phyloP scores from a whole-genome alignment of 2,329 filamentous ascomycete genomes.

The Cadophora malorum region DNA sequence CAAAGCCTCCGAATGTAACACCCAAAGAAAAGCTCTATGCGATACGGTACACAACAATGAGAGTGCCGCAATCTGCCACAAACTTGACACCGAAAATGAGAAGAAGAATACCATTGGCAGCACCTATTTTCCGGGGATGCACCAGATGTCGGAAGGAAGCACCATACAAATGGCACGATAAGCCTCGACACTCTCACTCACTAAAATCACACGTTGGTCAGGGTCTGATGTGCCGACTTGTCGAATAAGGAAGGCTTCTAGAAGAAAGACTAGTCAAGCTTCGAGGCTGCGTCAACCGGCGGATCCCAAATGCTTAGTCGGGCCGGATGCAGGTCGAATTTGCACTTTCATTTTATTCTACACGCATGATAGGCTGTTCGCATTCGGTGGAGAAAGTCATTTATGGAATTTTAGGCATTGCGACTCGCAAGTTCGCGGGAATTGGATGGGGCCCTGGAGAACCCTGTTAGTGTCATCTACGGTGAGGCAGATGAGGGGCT shows the following conservation, averaged over 20 bases:
- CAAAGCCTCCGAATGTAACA: slow-evolving; percentile 2
- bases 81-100: background rate
- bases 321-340: slow-evolving; percentile 18
- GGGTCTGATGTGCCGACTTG: slow-evolving; percentile 3
- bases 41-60: background rate
- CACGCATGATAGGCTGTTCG: slow-evolving; percentile 8
- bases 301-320: slow-evolving; percentile 15
- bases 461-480: slow-evolving; percentile 23
- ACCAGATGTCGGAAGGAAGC: too few relatives aligned
- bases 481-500: slow-evolving; percentile 16
- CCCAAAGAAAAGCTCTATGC: background rate
- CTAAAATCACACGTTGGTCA: background rate
- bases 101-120: background rate
- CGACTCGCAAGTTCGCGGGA: background rate
- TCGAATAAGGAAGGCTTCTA: slow-evolving; percentile 31
- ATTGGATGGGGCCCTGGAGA: slow-evolving; percentile 27
- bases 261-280: slow-evolving; percentile 25
- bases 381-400: background rate
- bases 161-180: slow-evolving; percentile 7
- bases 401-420: background rate
- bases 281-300: slow-evolving; percentile 3
- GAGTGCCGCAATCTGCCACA: background rate
- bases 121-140: background rate
- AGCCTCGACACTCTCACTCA: slow-evolving; percentile 17
- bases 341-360: slow-evolving; percentile 17